Evolutionary conservation across 495 filamentous ascomycete genomes (phyloP).

Genomic region (Lophiostoma macrostomum): DNA sequence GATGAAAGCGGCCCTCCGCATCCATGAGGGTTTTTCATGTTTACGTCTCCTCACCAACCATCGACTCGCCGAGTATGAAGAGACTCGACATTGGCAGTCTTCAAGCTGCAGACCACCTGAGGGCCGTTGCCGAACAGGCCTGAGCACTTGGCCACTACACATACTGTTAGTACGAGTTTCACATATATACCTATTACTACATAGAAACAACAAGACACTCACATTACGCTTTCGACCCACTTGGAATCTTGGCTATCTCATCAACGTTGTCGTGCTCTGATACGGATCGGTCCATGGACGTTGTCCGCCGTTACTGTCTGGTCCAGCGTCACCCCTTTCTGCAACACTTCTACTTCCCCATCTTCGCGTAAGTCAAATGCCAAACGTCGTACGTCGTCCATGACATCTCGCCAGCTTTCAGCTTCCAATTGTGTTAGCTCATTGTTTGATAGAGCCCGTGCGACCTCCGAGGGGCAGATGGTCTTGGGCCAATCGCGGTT

Average conservation of each 20-base stretch:
- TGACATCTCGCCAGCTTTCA: slow-evolving; percentile 44
- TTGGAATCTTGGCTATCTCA: slow-evolving; percentile 2
- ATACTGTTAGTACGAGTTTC: not conserved
- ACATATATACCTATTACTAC: not conserved
- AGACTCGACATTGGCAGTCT: no score
- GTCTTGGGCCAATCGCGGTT: slow-evolving; percentile 45
- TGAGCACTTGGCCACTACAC: not conserved
- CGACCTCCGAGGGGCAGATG: slow-evolving; percentile 51
- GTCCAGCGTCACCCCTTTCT: slow-evolving; percentile 43
- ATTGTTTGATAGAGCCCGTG: slow-evolving; percentile 40
- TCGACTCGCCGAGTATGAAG: no score
- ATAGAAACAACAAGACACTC: not conserved
- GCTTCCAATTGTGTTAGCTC: slow-evolving; percentile 40
- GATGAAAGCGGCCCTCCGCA: slow-evolving; percentile 29
- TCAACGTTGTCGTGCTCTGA: slow-evolving; percentile 30
- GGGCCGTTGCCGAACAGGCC: no score
- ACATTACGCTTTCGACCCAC: not conserved
- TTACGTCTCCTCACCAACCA: no score
- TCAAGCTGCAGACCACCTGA: no score
- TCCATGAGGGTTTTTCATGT: slow-evolving; percentile 8
- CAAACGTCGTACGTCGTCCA: slow-evolving; percentile 43
- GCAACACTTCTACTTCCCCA: slow-evolving; percentile 49
- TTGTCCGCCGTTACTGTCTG: slow-evolving; percentile 33
- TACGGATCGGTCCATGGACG: slow-evolving; percentile 45
- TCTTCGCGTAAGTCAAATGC: slow-evolving; percentile 39